Evolutionary conservation across 305 asterid genomes (phyloP).

Genomic region (Ilex paraguariensis): DNA sequence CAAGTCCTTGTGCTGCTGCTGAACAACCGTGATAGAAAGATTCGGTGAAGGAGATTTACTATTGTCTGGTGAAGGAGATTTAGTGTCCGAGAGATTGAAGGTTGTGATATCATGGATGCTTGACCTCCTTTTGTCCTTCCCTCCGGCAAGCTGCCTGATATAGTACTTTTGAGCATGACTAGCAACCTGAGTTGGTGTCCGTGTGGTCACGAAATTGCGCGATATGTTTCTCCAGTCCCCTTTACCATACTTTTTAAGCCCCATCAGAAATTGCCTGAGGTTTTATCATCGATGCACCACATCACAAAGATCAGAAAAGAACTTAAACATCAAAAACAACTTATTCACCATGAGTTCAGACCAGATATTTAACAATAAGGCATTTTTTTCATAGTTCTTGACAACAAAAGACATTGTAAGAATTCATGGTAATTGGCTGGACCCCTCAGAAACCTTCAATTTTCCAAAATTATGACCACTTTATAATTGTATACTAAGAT

Average conservation of each 20-base stretch:
- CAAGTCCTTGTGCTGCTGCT: conserved; percentile 15
- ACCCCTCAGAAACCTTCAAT: not conserved
- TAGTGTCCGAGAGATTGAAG: conserved; percentile 39
- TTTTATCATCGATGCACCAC: conserved; percentile 17
- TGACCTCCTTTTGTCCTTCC: conserved; percentile 83
- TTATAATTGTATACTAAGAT: too few relatives aligned
- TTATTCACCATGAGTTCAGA: not conserved
- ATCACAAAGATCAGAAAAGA: not conserved
- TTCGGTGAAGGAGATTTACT: conserved; percentile 26
- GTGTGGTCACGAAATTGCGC: conserved; percentile 65
- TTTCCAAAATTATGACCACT: not conserved
- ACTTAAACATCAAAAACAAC: not conserved
- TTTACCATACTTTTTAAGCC: conserved; percentile 85
- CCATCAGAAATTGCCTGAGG: conserved; percentile 74
- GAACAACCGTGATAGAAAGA: conserved; percentile 24
- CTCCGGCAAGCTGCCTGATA: conserved; percentile 74
- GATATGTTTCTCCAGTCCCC: conserved; percentile 95
- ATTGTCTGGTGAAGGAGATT: conserved; percentile 36
- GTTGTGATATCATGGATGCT: conserved; percentile 91
- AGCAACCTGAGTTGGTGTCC: conserved; percentile 93
- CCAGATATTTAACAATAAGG: too few relatives aligned
- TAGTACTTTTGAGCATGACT: conserved; percentile 94
- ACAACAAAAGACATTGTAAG: too few relatives aligned
- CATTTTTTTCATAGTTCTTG: too few relatives aligned
- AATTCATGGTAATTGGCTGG: not conserved